Conservation (phyloP, 352 stramenopile species). For the Globisporangium apiculatum region DNA sequence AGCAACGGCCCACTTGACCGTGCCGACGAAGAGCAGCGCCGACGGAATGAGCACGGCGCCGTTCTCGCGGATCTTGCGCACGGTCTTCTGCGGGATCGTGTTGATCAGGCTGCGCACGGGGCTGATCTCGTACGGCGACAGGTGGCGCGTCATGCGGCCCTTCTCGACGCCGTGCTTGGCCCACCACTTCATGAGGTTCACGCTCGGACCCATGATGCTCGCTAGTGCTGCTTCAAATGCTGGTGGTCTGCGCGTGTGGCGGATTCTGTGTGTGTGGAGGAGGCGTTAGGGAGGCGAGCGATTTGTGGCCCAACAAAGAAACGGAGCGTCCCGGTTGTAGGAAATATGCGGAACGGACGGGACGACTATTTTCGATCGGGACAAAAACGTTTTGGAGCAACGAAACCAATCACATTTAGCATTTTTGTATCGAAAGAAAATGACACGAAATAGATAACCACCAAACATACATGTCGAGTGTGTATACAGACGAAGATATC, state of each 20-base stretch:
- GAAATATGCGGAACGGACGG: no score
- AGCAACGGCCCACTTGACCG: conserved; percentile 60
- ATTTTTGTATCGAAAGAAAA: no score
- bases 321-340: no score
- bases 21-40: conserved; percentile 53
- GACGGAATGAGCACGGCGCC: conserved; percentile 59
- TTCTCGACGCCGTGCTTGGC: conserved; percentile 56
- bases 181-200: conserved; percentile 65
- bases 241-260: conserved; percentile 18
- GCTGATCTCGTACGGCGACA: conserved; percentile 66
- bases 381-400: no score
- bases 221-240: conserved; percentile 8
- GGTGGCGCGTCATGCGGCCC: conserved; percentile 55
- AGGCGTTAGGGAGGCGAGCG: no score
- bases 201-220: conserved; percentile 32
- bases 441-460: no score
- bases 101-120: conserved; percentile 62
- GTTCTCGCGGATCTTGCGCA: conserved; percentile 82
- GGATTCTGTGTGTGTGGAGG: not conserved
- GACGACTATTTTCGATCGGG: no score
- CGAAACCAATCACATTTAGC: no score
- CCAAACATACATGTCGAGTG: no score
- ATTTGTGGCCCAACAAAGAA: no score
- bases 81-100: conserved; percentile 65
- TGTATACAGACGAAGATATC: no score